Evolutionary conservation across 2,329 filamentous ascomycete species (phyloP).

Genomic region (Xylaria sp.): DNA sequence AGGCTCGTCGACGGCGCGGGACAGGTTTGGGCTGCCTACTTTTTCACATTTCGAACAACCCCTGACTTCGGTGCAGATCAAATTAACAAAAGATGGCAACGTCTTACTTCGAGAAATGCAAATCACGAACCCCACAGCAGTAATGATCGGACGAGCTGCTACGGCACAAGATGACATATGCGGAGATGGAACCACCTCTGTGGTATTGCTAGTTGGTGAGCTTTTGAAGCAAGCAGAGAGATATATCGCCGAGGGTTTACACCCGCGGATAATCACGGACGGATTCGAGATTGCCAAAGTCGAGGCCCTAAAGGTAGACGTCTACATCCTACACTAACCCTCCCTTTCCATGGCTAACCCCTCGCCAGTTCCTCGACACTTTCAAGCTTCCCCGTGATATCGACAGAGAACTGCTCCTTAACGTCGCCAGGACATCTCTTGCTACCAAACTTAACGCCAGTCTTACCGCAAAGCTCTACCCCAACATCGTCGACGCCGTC

Average conservation of each 20-base stretch:
- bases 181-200: conserved; percentile 95
- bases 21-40: conserved; percentile 55
- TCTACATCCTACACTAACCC: not conserved
- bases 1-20: conserved; percentile 72
- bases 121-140: conserved; percentile 98
- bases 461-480: conserved; percentile 88
- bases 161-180: conserved; percentile 99
- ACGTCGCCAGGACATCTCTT: conserved; percentile 90
- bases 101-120: conserved; percentile 81
- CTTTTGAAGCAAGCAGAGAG: conserved; percentile 96
- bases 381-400: conserved; percentile 91
- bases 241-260: conserved; percentile 95
- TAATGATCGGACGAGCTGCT: conserved; percentile 81
- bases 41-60: not conserved
- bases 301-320: conserved; percentile 76
- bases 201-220: conserved; percentile 94
- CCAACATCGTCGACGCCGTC: conserved; percentile 94
- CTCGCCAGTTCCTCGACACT: conserved; percentile 78
- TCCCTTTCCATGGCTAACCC: not conserved
- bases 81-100: conserved; percentile 98
- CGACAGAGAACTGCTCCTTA: conserved; percentile 91
- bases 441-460: conserved; percentile 92
- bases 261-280: conserved; percentile 95
- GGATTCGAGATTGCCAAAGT: conserved; percentile 97
- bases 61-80: conserved; percentile 68